Conservation (phyloP, 129 eudicot genomes). For the Chrysanthemum seticuspe region DNA sequence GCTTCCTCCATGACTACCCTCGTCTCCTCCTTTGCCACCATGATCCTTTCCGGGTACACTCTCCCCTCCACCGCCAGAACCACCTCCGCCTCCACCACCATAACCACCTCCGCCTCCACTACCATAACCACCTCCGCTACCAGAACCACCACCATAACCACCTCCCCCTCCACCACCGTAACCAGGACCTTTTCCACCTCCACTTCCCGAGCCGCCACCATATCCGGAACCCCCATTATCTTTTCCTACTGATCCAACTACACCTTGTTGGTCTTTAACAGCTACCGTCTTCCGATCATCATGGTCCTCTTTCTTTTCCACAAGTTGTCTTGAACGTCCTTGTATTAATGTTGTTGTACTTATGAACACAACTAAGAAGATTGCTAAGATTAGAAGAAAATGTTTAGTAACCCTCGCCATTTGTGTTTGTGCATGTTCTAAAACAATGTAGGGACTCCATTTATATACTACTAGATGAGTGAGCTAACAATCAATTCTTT, state of each 20-base stretch:
- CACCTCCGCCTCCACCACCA: constrained; percentile 4
- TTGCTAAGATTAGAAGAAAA: constrained; percentile 23
- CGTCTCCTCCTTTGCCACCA: constrained; percentile 7
- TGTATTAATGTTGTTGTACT: constrained; percentile 17
- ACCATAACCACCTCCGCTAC: neutral
- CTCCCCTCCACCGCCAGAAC: neutral
- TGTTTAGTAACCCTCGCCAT: constrained; percentile 22
- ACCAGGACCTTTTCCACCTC: constrained; percentile 5
- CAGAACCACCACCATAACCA: too few relatives aligned
- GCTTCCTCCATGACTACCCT: neutral
- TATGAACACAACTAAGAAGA: constrained; percentile 21
- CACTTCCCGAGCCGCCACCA: too few relatives aligned
- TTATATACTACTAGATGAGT: constrained; percentile 25
- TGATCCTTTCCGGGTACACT: neutral
- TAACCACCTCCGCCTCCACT: neutral
- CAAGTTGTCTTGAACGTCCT: constrained; percentile 17
- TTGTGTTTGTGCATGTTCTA: constrained; percentile 26
- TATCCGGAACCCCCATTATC: neutral
- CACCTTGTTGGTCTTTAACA: constrained; percentile 4
- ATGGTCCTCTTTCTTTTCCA: constrained; percentile 1
- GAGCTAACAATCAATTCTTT: constrained; percentile 15
- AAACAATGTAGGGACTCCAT: constrained; percentile 16
- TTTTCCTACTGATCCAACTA: neutral
- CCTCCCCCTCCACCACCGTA: neutral
- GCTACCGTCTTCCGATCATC: neutral